These are phyloP conservation scores for Eimeria acervulina DNA, from an alignment of 169 alveolate genomes.

Conservation along the genomic window DNA sequence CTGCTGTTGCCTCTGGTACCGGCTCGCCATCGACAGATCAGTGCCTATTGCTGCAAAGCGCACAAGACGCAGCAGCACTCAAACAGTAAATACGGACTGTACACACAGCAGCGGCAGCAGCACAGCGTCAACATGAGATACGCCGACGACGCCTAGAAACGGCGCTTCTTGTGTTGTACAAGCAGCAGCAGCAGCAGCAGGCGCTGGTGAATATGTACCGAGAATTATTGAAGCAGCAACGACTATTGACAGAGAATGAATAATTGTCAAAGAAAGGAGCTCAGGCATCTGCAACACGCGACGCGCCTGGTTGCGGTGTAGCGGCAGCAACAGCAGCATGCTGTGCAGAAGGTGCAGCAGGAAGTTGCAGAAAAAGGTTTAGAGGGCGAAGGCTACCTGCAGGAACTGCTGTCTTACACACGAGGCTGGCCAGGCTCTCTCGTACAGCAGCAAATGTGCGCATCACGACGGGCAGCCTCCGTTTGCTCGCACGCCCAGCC, in stretches of 20 bases:
- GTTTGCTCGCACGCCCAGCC: slow-evolving; percentile 76
- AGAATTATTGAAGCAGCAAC: slow-evolving; percentile 38
- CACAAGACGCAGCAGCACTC: slow-evolving; percentile 22
- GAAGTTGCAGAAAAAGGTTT: slow-evolving; percentile 67
- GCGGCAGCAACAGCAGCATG: slow-evolving; percentile 49
- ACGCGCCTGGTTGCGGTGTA: slow-evolving; percentile 38
- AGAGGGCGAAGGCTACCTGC: slow-evolving; percentile 73
- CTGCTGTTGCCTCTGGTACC: neutral
- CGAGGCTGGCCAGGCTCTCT: slow-evolving; percentile 52
- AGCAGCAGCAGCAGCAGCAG: slow-evolving; percentile 70
- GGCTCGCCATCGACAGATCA: slow-evolving; percentile 26
- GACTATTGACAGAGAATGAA: slow-evolving; percentile 42
- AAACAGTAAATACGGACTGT: slow-evolving; percentile 48
- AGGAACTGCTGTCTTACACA: slow-evolving; percentile 72
- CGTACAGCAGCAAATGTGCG: slow-evolving; percentile 43
- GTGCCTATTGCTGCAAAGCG: neutral
- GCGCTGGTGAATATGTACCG: slow-evolving; percentile 33
- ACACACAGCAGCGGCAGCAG: slow-evolving; percentile 62
- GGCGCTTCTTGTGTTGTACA: slow-evolving; percentile 27
- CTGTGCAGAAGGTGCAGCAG: slow-evolving; percentile 77
- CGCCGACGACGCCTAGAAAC: slow-evolving; percentile 45
- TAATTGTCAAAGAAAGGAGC: slow-evolving; percentile 51
- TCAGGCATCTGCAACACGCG: slow-evolving; percentile 55
- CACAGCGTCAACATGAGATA: slow-evolving; percentile 50
- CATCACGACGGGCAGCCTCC: neutral